Base-by-base conservation (phyloP, 371 early-diverging fungal species). In the Mortierella sp. region DNA sequence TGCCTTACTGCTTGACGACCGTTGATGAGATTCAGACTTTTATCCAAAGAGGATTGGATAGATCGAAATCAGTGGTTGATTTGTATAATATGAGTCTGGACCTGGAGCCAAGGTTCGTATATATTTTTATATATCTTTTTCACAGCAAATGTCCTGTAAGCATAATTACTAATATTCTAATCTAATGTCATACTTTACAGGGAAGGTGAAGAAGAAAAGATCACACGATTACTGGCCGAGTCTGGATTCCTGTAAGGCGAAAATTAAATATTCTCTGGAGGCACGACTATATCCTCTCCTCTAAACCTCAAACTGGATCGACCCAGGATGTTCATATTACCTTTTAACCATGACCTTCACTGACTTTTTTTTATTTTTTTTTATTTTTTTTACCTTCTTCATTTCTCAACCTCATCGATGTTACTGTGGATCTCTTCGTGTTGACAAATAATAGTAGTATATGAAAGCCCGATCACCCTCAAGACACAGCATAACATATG, bases 171-270 rank as follows among this genome's bases (percentile, higher is more conserved):
- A 23, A 29, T 55, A 28, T 15, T 23, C 31, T 13, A 29, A 55
- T 23, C 26, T 29, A 10, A 2, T 55, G 23, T 55, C 13, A 5
- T n/a, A 10, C 17, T 26, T 37, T 5, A 56, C 29, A 91, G 92
- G 78, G 95, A 95, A 84, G 90, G 95, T 5, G 96, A 95, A 80
- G 95, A 96, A 85, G 95, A 95, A 83, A 95, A 94, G 83, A 93
- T 96, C 66, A 89, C 94, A 40, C 88, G 95, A 53, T 82, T 95
- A 67, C 87, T 96, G 43, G 90, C 93, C 68, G 96, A 96, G 76
- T 92, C 93, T 35, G 96, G 97, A 54, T 94, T 96, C 86, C 84
- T 96, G 75, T 96, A 90, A 84, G 43, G 34, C 56, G 45, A 34
- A 57, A 34, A 34, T 6, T 17, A 19, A 43, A 10, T 17, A 6